Conservation (phyloP, 2,329 filamentous ascomycete species). For the Colletotrichum lentis region DNA sequence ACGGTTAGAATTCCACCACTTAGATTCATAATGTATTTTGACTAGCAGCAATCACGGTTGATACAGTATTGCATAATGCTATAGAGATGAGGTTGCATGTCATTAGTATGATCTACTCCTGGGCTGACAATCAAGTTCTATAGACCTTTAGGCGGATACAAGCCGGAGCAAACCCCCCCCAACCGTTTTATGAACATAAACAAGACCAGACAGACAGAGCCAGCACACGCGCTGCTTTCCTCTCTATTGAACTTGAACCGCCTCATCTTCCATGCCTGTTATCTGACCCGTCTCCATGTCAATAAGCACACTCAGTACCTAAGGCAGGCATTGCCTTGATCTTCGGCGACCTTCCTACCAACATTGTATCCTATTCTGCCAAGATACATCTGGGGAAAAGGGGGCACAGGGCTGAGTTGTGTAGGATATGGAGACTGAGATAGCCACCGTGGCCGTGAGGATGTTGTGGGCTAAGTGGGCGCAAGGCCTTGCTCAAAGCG, state of each 20-base stretch:
- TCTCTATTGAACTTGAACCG: background rate
- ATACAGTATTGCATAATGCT: too few species aligned
- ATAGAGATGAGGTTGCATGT: too few species aligned
- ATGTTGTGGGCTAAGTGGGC: background rate
- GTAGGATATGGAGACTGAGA: constrained; percentile 1
- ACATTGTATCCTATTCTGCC: background rate
- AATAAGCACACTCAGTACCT: too few species aligned
- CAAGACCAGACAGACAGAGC: background rate
- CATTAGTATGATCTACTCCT: too few species aligned
- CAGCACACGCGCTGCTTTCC: background rate
- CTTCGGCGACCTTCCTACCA: background rate
- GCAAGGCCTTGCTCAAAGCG: constrained; percentile 5
- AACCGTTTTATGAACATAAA: too few species aligned
- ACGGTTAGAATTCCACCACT: too few species aligned
- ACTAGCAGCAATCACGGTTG: too few species aligned
- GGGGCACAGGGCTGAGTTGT: background rate
- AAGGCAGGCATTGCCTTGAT: background rate
- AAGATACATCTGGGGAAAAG: background rate
- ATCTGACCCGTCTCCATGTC: background rate
- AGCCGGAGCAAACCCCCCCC: too few species aligned
- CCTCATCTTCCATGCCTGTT: too few species aligned
- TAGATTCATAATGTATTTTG: too few species aligned
- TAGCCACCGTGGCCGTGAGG: background rate
- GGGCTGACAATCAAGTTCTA: too few species aligned
- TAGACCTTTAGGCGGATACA: too few species aligned